Evolutionary conservation across 2,329 filamentous ascomycete species (phyloP).

Genomic region (Fusarium sororula): DNA sequence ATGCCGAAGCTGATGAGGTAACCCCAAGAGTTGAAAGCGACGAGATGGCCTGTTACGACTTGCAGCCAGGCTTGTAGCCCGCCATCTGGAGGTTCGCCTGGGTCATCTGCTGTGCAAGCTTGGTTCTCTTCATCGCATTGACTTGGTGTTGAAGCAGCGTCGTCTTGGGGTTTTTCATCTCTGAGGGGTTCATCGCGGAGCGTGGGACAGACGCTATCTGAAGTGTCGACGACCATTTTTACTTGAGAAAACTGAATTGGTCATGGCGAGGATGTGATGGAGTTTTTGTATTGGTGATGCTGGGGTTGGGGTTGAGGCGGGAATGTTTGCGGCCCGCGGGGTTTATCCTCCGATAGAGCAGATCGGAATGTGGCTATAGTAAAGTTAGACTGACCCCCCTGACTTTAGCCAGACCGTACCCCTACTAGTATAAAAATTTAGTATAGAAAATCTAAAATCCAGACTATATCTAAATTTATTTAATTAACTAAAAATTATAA

Average conservation of each 20-base stretch:
- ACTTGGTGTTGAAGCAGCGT: conserved; percentile 6
- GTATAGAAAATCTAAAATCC: no score
- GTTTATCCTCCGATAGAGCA: conserved; percentile 22
- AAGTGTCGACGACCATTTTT: neutral
- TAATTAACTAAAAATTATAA: no score
- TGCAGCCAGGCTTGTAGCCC: conserved; percentile 51
- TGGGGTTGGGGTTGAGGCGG: neutral
- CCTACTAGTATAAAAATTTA: no score
- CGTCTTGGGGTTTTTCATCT: conserved; percentile 20
- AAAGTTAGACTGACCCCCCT: no score
- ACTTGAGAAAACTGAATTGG: neutral
- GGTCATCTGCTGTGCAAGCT: neutral
- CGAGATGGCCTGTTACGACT: conserved; percentile 49
- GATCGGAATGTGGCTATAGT: no score
- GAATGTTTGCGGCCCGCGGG: conserved; percentile 17
- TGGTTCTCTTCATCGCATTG: neutral
- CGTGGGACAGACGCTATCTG: conserved; percentile 20
- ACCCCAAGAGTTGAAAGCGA: conserved; percentile 52
- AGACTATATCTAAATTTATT: no score
- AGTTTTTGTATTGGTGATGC: conserved; percentile 14
- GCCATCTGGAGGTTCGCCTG: conserved; percentile 46
- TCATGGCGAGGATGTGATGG: neutral
- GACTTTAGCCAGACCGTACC: no score
- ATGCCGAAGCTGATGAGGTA: conserved; percentile 52
- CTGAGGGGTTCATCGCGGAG: neutral